Conservation (phyloP, 2,329 filamentous ascomycete genomes). For the Talaromyces sp. region DNA sequence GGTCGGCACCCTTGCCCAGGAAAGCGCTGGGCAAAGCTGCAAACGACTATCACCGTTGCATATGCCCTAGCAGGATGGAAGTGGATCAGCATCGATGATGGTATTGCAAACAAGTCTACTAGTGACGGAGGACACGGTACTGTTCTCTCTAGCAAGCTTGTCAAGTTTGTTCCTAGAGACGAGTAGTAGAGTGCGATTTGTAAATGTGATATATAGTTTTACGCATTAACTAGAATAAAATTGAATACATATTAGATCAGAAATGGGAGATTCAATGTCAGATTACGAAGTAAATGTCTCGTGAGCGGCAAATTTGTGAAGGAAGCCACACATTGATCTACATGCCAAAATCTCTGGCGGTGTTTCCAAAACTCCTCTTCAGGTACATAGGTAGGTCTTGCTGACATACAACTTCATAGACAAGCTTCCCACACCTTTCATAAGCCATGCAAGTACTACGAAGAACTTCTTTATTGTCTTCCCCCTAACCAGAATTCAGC, state of each 20-base stretch:
- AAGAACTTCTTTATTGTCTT: too few species aligned
- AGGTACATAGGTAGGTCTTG: too few species aligned
- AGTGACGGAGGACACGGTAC: neutral
- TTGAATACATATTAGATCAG: neutral
- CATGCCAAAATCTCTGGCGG: neutral
- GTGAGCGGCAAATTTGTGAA: slow-evolving; percentile 49
- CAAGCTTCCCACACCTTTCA: too few species aligned
- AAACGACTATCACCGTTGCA: slow-evolving; percentile 14
- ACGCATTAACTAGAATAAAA: neutral
- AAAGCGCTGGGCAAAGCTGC: slow-evolving; percentile 16
- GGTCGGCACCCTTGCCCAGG: slow-evolving; percentile 16
- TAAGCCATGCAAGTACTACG: too few species aligned
- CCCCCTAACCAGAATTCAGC: too few species aligned
- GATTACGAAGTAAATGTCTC: neutral
- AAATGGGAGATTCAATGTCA: neutral
- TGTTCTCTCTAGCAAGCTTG: slow-evolving; percentile 30
- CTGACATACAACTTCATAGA: too few species aligned
- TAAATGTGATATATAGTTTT: neutral
- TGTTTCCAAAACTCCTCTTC: neutral
- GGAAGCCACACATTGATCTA: slow-evolving; percentile 45
- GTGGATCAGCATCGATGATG: slow-evolving; percentile 1
- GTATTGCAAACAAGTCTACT: neutral
- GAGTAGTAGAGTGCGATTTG: neutral
- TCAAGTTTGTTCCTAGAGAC: neutral
- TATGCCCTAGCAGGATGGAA: slow-evolving; percentile 14